Base-by-base conservation (phyloP, 2,329 filamentous ascomycete species). In the Aspergillus brunneoviolaceus region DNA sequence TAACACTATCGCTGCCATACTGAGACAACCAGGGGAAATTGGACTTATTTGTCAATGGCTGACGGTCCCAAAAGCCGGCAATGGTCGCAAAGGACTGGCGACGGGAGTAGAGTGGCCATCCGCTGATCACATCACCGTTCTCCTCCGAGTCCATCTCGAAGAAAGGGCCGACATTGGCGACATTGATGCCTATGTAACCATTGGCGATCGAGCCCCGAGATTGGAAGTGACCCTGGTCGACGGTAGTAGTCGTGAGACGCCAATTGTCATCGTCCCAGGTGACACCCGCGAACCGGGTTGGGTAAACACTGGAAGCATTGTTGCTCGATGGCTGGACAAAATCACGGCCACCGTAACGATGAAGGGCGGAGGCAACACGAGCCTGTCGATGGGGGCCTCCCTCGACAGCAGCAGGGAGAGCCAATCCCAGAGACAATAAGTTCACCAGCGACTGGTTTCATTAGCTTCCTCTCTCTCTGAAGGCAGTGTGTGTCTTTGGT, bases 11-110 rank as follows among this genome's bases (percentile, higher is more conserved):
- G 59, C 84, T 84, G 6, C 88, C 88, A 73, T 89, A 88, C 65
- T 90, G 85, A 58, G 84, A 81, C 49, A 91, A 72, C 87, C 89
- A 90, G 0, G 81, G 81, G 65, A 88, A 90, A 65, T 90, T 90
- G 6, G 83, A 83, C 0, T 82, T 81, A 49, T 84, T 86, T 0
- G 82, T 85, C 31, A 79, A 81, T 2, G 81, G 79, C 69, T 89
- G 85, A 3, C 78, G 78, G 62, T 89, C 82, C 70, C 82, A 90
- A 69, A 90, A 90, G 1, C 88, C 88, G 4, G 85, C 82, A 29
- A 91, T 83, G 0, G 87, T 89, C 2, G 85, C 85, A 69, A 90
- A 90, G 0, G 84, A 83, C 66, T 89, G 85, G 35, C 88, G 79
- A 23, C 81, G 76, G 60, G 84, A 82, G 72, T 85, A 88, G 2